Evolutionary conservation across 495 filamentous ascomycete genomes (phyloP).

Genomic region (Podospora didyma): DNA sequence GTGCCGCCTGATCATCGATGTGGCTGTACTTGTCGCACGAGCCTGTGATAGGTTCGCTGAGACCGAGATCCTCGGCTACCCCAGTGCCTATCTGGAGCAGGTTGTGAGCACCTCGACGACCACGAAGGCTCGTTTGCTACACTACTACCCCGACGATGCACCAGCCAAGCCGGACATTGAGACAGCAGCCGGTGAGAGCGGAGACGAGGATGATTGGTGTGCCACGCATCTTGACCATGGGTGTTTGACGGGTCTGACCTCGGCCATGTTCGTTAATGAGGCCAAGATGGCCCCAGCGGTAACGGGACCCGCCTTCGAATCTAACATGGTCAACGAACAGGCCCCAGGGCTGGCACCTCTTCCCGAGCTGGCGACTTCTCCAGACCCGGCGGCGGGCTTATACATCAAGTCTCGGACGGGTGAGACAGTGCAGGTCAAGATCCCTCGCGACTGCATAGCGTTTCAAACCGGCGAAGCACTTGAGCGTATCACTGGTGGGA

Average conservation of each 20-base stretch:
- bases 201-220: slow-evolving; percentile 89
- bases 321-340: not conserved
- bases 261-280: slow-evolving; percentile 94
- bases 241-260: slow-evolving; percentile 89
- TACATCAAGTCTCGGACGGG: slow-evolving; percentile 87
- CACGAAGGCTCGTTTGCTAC: slow-evolving; percentile 87
- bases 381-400: slow-evolving; percentile 78
- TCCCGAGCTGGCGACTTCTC: slow-evolving; percentile 64
- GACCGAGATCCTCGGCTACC: slow-evolving; percentile 71
- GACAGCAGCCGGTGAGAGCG: slow-evolving; percentile 40
- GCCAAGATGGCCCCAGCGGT: slow-evolving; percentile 42
- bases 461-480: slow-evolving; percentile 96
- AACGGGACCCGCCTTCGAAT: slow-evolving; percentile 23
- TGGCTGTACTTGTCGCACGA: slow-evolving; percentile 76
- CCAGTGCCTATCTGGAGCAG: slow-evolving; percentile 71
- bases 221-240: slow-evolving; percentile 92
- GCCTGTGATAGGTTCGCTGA: slow-evolving; percentile 86
- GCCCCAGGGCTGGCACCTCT: slow-evolving; percentile 45
- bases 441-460: slow-evolving; percentile 84
- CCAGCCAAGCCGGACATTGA: slow-evolving; percentile 12
- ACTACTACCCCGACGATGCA: slow-evolving; percentile 76
- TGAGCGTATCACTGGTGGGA: slow-evolving; percentile 80
- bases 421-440: slow-evolving; percentile 76
- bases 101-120: slow-evolving; percentile 82
- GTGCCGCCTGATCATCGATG: slow-evolving; percentile 82